A percentile compares a stretch with the other conserved stretches of the same genome.
phyloP scores from a whole-genome alignment of 2,329 filamentous ascomycete genomes.

The Colletotrichum navitas region DNA sequence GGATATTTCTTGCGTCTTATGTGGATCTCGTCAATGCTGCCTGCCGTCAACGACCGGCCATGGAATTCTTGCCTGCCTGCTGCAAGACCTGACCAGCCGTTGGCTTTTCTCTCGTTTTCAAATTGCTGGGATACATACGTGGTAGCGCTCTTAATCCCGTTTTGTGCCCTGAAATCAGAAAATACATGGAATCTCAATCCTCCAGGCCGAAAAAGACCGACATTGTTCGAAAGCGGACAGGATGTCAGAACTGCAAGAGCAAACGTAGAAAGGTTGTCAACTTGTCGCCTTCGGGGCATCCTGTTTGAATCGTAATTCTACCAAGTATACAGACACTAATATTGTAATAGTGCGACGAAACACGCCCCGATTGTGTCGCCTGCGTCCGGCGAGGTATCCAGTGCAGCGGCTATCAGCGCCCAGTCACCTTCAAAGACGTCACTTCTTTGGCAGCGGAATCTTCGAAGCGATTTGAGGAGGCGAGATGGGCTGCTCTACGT shows the following conservation, averaged over 20 bases:
- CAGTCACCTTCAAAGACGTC: slow-evolving; percentile 32
- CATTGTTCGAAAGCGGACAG: slow-evolving; percentile 36
- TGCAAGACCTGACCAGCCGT: neutral
- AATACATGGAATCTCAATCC: slow-evolving; percentile 17
- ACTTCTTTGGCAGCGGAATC: slow-evolving; percentile 30
- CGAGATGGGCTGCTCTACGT: slow-evolving; percentile 19
- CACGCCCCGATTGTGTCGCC: slow-evolving; percentile 28
- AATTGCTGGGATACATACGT: neutral
- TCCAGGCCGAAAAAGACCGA: slow-evolving; percentile 33
- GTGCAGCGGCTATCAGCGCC: slow-evolving; percentile 35
- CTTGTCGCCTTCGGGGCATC: too few relatives aligned
- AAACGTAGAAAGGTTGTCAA: slow-evolving; percentile 27
- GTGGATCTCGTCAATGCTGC: neutral
- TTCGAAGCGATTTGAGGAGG: slow-evolving; percentile 30
- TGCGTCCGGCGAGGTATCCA: slow-evolving; percentile 29
- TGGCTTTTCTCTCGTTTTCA: neutral
- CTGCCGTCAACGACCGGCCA: neutral
- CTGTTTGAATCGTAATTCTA: neutral
- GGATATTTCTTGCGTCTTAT: too few relatives aligned
- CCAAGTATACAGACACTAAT: neutral
- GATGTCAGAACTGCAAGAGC: slow-evolving; percentile 35
- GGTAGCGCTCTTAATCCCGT: too few relatives aligned
- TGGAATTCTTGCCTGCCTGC: too few relatives aligned
- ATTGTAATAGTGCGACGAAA: slow-evolving; percentile 24
- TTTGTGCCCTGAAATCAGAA: neutral